Evolutionary conservation across 1,284 basidiomycete genomes (phyloP).

Genomic region (Ceratobasidium sp.): DNA sequence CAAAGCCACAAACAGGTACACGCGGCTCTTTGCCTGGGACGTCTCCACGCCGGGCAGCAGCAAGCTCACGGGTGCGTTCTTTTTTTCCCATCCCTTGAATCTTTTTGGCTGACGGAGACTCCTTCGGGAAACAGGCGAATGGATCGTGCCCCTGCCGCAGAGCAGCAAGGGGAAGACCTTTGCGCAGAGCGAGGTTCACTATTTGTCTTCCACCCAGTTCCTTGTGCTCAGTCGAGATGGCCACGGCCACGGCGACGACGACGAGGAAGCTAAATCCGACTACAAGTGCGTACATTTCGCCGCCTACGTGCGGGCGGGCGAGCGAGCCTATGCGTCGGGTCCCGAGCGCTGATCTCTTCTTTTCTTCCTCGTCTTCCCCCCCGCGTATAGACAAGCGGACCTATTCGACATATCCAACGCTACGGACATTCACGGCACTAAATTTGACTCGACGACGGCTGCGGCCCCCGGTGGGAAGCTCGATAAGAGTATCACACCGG

Average conservation of each 20-base stretch:
- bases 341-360: not conserved
- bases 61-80: slow-evolving; percentile 49
- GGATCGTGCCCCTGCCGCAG: slow-evolving; percentile 66
- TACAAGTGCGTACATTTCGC: slow-evolving; percentile 61
- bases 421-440: slow-evolving; percentile 66
- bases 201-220: slow-evolving; percentile 61
- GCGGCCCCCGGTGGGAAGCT: slow-evolving; percentile 62
- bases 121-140: slow-evolving; percentile 57
- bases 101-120: not conserved
- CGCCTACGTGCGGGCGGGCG: not conserved
- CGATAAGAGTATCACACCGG: slow-evolving; percentile 60
- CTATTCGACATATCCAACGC: slow-evolving; percentile 64
- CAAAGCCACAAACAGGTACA: slow-evolving; percentile 58
- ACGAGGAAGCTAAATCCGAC: slow-evolving; percentile 58
- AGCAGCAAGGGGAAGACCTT: slow-evolving; percentile 62
- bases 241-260: slow-evolving; percentile 64
- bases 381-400: slow-evolving; percentile 58
- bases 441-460: slow-evolving; percentile 63
- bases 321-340: slow-evolving; percentile 3
- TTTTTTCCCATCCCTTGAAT: slow-evolving; percentile 44
- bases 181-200: slow-evolving; percentile 65
- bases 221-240: slow-evolving; percentile 67
- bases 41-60: slow-evolving; percentile 52
- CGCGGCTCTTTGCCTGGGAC: slow-evolving; percentile 65
- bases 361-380: slow-evolving; percentile 9